Base-by-base conservation (phyloP, 2,329 filamentous ascomycete species). In the Xylaria sp. region DNA sequence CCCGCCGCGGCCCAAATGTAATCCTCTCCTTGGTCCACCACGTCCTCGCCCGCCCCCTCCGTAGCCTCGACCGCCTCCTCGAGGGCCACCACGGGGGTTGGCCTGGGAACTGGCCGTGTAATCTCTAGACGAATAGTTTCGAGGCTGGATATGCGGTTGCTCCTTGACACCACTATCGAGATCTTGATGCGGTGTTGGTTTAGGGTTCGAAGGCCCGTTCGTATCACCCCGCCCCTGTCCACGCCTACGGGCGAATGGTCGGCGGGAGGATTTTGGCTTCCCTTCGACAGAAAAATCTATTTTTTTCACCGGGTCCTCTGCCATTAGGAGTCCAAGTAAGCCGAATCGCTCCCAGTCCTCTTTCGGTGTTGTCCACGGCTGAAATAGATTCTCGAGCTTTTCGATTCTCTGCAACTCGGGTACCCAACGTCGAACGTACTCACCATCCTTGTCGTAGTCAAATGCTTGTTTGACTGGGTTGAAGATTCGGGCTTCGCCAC, bases 381-480 rank as follows among this genome's bases (percentile, higher is more conserved):
- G 91, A 69, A 91, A 93, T 1, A 92, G 76, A 41, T 90, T 80
- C 64, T 84, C 80, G 2, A 83, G 71, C 38, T 77, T 79, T 37
- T 80, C 76, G 0, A 92, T 74, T 0, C 78, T 73, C 1, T 82
- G 79, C 25, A 92, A 72, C 72, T 94, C 91, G 0, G 85, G 84
- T 0, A 93, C 80, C 91, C 91, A 94, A 2, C 83, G 79, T n/a
- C 85, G 85, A 8, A 92, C 86, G 67, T 92, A 94, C 6, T 82
- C 78, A 2, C 89, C 91, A 0, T 86, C 77, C 2, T 82, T 81
- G 71, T 94, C 91, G 70, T 94, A 93, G 65, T 93, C 90, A 43
- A 90, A 85, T 0, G 87, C 89, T 73, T 94, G 91, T 73, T 93
- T 93, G 49, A 94, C 86, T 0, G 90, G 90, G 70, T 94, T 94